Evolutionary conservation across 805 yeast species (phyloP).

Genomic region (Sugiyamaella mastotermitis): DNA sequence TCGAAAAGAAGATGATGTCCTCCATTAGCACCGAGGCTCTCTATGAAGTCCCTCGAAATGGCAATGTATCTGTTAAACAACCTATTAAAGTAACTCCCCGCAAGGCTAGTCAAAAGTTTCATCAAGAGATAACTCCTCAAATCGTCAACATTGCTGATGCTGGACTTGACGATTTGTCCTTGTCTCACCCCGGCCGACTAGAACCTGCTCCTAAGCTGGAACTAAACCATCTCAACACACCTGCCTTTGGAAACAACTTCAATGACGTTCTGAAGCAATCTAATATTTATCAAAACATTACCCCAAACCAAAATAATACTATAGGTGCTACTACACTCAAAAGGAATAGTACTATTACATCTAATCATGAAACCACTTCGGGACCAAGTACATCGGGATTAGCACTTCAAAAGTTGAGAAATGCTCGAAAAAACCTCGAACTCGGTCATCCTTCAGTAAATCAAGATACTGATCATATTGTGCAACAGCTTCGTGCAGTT

Average conservation of each 20-base stretch:
- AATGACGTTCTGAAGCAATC: constrained; percentile 4
- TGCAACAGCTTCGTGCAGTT: constrained; percentile 9
- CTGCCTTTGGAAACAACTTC: not conserved
- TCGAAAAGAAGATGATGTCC: constrained; percentile 13
- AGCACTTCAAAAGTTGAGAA: constrained; percentile 4
- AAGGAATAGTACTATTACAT: constrained; percentile 19
- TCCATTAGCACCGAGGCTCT: not conserved
- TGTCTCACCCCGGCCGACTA: too few relatives aligned
- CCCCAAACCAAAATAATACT: not conserved
- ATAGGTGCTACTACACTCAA: constrained; percentile 6
- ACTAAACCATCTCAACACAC: not conserved
- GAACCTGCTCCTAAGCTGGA: not conserved
- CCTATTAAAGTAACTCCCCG: not conserved
- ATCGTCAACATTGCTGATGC: not conserved
- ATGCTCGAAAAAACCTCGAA: constrained; percentile 5
- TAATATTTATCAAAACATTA: not conserved
- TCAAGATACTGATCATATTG: constrained; percentile 9
- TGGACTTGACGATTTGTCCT: not conserved
- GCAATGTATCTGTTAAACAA: not conserved
- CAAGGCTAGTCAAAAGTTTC: not conserved
- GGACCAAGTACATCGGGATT: constrained; percentile 13
- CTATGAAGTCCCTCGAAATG: not conserved
- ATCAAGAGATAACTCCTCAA: not conserved
- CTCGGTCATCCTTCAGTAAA: not conserved
- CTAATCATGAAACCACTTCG: constrained; percentile 10